Evolutionary conservation across 1,139 yeast genomes (phyloP), one percentile per base, ranked within the genome.

Genomic region (Casaregolazyma lundiana): DNA sequence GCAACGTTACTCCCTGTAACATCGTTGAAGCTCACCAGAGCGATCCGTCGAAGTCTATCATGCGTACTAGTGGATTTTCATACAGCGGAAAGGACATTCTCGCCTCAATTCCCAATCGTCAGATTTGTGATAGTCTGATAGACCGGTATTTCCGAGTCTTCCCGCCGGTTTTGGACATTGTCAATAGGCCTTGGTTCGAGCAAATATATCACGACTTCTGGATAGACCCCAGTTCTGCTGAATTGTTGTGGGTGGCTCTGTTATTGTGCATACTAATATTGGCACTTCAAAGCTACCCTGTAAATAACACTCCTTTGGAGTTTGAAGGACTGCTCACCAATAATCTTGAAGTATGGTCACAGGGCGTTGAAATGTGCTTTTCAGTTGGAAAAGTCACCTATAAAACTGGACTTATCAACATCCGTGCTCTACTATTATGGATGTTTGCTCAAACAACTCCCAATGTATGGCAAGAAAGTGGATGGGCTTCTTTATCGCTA

Each of bases 391-490:
- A 56, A 32, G 51, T 65, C 16, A 57, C 64, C n/a, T 51, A 57
- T 22, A 64, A 63, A 46, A 67, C 68, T 1, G 60, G 65, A 9
- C 48, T 65, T 35, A 51, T 55, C 18, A 60, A 63, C 45, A 50
- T 65, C 15, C 57, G 67, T n/a, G 61, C 64, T 0, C 43, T 64
- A 38, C 30, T 64, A 16, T 45, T 65, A 35, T 62, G 67, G 64
- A 50, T 62, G 44, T 47, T 64, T 43, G 56, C 57, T 1, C 65
- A 62, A 43, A 54, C 61, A 13, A 46, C 53, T 15, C 49, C 48
- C 20, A 55, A 52, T 42, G 61, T 56, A 34, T 61, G 58, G 64
- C 53, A 49, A 26, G 62, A 61, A 38, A 51, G 50, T 34, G 50
- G 59, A 4, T 63, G 66, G 64, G 50, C 59, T 6, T 49, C 62